Percentiles rank a stretch among this genome's conserved stretches.
Conservation (phyloP, 1,284 basidiomycete genomes). For the Ceratobasidium sp. region DNA sequence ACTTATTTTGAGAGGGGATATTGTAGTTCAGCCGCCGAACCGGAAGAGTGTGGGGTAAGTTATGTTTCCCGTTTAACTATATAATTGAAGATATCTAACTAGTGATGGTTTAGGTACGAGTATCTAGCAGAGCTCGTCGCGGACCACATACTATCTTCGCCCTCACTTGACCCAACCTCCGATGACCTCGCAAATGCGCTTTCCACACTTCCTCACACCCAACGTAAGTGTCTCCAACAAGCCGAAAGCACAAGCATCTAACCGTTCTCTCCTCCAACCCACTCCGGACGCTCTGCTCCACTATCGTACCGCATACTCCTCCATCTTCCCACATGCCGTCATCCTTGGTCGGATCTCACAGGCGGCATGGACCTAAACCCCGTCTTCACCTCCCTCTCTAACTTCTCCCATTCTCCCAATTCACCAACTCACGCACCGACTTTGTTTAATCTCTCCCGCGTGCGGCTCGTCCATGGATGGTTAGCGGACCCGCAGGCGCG, state of each 20-base stretch:
- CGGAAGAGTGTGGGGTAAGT: slow-evolving; percentile 65
- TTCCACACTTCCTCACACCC: slow-evolving; percentile 82
- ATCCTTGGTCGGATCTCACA: slow-evolving; percentile 52
- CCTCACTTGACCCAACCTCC: slow-evolving; percentile 61
- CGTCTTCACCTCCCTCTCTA: slow-evolving; percentile 71
- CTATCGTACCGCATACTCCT: slow-evolving; percentile 16
- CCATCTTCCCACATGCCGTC: slow-evolving; percentile 41
- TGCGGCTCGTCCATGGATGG: slow-evolving; percentile 90
- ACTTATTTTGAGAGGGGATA: slow-evolving; percentile 79
- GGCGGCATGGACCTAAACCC: slow-evolving; percentile 90
- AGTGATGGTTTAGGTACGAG: slow-evolving; percentile 68
- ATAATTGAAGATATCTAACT: not conserved
- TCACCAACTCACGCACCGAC: slow-evolving; percentile 74
- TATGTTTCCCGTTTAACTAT: not conserved
- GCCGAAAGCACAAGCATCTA: not conserved
- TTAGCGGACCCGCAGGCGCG: slow-evolving; percentile 78
- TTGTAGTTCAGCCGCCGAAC: slow-evolving; percentile 71
- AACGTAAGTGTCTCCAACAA: slow-evolving; percentile 62
- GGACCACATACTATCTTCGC: slow-evolving; percentile 74
- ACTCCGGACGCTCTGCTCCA: not conserved
- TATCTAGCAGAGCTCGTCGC: slow-evolving; percentile 83
- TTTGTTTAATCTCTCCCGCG: slow-evolving; percentile 83
- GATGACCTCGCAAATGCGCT: slow-evolving; percentile 79
- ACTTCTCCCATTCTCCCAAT: slow-evolving; percentile 69
- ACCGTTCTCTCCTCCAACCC: too few relatives aligned